Conservation (phyloP, 1,139 yeast genomes). For the Yamadazyma mexicana region DNA sequence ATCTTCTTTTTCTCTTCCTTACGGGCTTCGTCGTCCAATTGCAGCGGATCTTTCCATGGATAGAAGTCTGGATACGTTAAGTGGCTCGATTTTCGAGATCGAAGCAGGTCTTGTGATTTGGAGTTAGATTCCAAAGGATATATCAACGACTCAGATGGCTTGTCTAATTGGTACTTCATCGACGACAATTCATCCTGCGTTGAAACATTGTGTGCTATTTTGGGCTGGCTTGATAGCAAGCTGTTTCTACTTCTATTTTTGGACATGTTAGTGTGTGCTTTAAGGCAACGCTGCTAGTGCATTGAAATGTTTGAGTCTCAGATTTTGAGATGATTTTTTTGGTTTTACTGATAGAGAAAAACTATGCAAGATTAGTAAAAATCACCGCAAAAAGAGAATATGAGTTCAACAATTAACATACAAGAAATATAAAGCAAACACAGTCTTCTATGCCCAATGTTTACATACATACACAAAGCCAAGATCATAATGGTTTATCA, state of each 20-base stretch:
- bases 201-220: slow-evolving; percentile 23
- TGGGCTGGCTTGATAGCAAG: slow-evolving; percentile 31
- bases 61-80: slow-evolving; percentile 69
- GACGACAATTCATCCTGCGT: slow-evolving; percentile 36
- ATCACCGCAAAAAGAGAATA: no score
- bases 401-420: no score
- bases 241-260: slow-evolving; percentile 37
- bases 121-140: slow-evolving; percentile 32
- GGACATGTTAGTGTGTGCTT: slow-evolving; percentile 28
- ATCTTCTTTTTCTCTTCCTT: slow-evolving; percentile 27
- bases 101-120: slow-evolving; percentile 7
- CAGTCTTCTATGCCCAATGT: no score
- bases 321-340: neutral
- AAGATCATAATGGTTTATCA: no score
- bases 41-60: slow-evolving; percentile 71
- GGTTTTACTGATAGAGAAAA: no score
- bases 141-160: slow-evolving; percentile 30
- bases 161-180: slow-evolving; percentile 38
- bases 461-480: neutral
- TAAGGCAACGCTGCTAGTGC: no score
- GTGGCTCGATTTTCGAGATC: slow-evolving; percentile 5
- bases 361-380: no score
- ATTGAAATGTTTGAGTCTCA: no score
- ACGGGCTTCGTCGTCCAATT: slow-evolving; percentile 37
- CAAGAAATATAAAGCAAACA: no score